Evolutionary conservation across 768 basidiomycete species (phyloP), one percentile per base, ranked within the genome.

Genomic region (Filobasidium wieringae): DNA sequence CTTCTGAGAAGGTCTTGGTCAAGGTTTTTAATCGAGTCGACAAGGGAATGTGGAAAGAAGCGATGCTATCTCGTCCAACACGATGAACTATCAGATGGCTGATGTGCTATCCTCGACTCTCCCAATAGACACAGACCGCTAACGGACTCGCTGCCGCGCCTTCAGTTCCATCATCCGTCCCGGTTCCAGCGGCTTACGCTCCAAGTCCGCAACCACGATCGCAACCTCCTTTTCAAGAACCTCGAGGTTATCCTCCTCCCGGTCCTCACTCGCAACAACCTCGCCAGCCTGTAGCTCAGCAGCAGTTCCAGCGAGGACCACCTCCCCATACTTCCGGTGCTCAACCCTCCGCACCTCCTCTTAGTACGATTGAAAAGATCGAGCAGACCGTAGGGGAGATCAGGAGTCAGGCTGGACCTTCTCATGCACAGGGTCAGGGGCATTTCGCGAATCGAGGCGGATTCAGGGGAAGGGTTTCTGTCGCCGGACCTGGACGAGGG

Each of bases 221-320:
- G 19, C 55, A 12, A 36, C 55, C 55, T n/a, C 55, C 41, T 14
- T 12, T 49, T 7, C 55, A 57, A 29, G 43, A 33, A 22, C 30
- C 9, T 26, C 22, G 29, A 30, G n/a, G n/a, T n/a, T n/a, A n/a
- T n/a, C n/a, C n/a, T n/a, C n/a, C n/a, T n/a, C n/a, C n/a, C n/a
- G n/a, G n/a, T n/a, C n/a, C n/a, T n/a, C 54, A 37, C n/a, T 41
- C 54, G 31, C 40, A 11, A 15, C 22, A 11, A 24, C 54, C 36
- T 24, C 54, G 45, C 41, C 54, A 55, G 40, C 39, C n/a, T n/a
- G n/a, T n/a, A 24, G 39, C 36, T 24, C 54, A 55, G 45, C 54
- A 55, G 40, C 39, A 31, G 4, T 4, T 15, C 22, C 32, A 30
- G 11, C 27, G 24, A 5, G 26, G 22, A 43, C 54, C 33, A 22